Percentiles rank a stretch among this genome's conserved stretches.
phyloP scores from a whole-genome alignment of 2,329 filamentous ascomycete species.

The Lecanoromycetidae sp. region DNA sequence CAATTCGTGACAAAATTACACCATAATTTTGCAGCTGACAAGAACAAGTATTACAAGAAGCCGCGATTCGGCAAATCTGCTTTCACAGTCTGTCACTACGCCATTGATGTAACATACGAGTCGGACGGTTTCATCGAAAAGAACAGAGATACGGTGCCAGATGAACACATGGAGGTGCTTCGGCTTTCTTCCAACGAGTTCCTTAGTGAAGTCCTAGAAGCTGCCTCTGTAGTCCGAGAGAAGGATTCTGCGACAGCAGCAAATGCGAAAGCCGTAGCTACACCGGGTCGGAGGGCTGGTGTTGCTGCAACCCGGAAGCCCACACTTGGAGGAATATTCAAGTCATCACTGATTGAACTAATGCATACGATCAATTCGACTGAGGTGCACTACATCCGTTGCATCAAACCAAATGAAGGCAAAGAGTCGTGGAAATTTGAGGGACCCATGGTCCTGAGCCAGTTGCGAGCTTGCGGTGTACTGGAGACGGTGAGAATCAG shows the following conservation, averaged over 20 bases:
- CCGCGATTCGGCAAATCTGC: conserved; percentile 93
- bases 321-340: conserved; percentile 95
- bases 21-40: conserved; percentile 79
- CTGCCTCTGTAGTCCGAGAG: conserved; percentile 75
- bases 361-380: conserved; percentile 98
- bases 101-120: conserved; percentile 94
- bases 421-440: conserved; percentile 98
- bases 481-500: conserved; percentile 96
- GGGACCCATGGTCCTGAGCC: conserved; percentile 95
- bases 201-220: conserved; percentile 70
- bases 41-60: conserved; percentile 97
- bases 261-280: conserved; percentile 63
- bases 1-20: conserved; percentile 95
- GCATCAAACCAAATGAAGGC: conserved; percentile 96
- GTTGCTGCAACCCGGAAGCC: conserved; percentile 92
- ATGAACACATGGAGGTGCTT: conserved; percentile 93
- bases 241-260: conserved; percentile 56
- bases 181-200: conserved; percentile 75
- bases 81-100: conserved; percentile 98
- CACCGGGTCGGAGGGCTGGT: conserved; percentile 69
- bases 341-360: conserved; percentile 91
- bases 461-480: conserved; percentile 95
- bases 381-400: conserved; percentile 97
- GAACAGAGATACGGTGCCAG: conserved; percentile 95
- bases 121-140: conserved; percentile 99